Conservation (phyloP, 257 asterid species). For the Linaria vulgaris region DNA sequence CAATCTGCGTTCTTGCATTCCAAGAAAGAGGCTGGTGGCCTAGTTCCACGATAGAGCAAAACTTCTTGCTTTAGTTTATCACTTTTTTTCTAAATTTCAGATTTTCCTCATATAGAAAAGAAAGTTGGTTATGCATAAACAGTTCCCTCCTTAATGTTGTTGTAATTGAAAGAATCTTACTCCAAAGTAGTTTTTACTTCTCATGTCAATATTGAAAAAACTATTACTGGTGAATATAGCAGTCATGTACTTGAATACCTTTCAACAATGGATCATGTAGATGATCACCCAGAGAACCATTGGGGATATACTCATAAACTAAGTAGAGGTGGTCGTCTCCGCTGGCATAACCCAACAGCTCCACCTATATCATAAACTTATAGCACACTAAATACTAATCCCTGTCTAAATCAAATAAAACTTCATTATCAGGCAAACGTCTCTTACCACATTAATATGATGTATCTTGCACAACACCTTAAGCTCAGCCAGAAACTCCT, state of each 20-base stretch:
- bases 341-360: slow-evolving; percentile 78
- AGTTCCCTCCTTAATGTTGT: not conserved
- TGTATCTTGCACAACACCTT: slow-evolving; percentile 80
- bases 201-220: too few relatives aligned
- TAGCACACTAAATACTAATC: slow-evolving; percentile 12
- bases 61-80: too few relatives aligned
- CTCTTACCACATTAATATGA: slow-evolving; percentile 81
- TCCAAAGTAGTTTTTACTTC: too few relatives aligned
- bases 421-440: slow-evolving; percentile 17
- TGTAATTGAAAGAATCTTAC: not conserved
- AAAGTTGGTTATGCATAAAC: not conserved
- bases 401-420: slow-evolving; percentile 4
- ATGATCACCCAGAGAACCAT: slow-evolving; percentile 75
- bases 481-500: slow-evolving; percentile 86
- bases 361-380: slow-evolving; percentile 47
- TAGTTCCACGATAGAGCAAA: slow-evolving; percentile 20
- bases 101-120: not conserved
- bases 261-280: slow-evolving; percentile 73
- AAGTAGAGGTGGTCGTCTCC: slow-evolving; percentile 83
- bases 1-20: slow-evolving; percentile 78
- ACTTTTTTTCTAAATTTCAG: not conserved
- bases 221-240: too few relatives aligned
- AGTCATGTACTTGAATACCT: slow-evolving; percentile 39
- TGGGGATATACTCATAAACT: slow-evolving; percentile 63
- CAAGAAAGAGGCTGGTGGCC: slow-evolving; percentile 81